These are phyloP conservation scores for Salicornia ramosissima DNA, from an alignment of 148 eudicot genomes.

Conservation along the genomic window DNA sequence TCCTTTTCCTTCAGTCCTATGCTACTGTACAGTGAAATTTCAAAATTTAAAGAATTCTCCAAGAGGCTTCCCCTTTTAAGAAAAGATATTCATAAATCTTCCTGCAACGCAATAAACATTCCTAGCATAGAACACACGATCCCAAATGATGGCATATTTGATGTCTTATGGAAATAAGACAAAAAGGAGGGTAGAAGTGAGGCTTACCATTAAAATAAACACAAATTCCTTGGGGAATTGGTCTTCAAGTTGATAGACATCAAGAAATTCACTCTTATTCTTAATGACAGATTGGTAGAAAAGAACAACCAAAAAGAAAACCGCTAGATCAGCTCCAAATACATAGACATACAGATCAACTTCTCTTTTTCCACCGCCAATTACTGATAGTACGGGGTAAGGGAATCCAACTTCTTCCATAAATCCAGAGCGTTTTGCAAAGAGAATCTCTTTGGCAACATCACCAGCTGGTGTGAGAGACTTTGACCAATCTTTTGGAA, in stretches of 20 bases:
- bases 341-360: constrained; percentile 90
- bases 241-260: constrained; percentile 97
- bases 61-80: background rate
- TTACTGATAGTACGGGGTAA: constrained; percentile 72
- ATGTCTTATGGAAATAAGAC: background rate
- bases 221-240: constrained; percentile 96
- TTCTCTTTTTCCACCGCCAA: constrained; percentile 98
- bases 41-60: too few species aligned
- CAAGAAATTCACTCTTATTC: constrained; percentile 91
- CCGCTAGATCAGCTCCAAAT: constrained; percentile 91
- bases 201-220: constrained; percentile 74
- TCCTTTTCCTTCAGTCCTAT: too few species aligned
- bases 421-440: constrained; percentile 53
- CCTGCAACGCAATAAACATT: background rate
- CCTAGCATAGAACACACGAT: background rate
- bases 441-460: constrained; percentile 84
- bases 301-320: constrained; percentile 90
- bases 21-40: too few species aligned
- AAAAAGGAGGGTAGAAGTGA: background rate
- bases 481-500: constrained; percentile 45
- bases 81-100: background rate
- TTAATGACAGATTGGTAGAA: constrained; percentile 88
- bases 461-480: constrained; percentile 97
- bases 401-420: constrained; percentile 70
- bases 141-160: too few species aligned